phyloP scores from a whole-genome alignment of 1,284 basidiomycete genomes.

The Megacollybia platyphylla region DNA sequence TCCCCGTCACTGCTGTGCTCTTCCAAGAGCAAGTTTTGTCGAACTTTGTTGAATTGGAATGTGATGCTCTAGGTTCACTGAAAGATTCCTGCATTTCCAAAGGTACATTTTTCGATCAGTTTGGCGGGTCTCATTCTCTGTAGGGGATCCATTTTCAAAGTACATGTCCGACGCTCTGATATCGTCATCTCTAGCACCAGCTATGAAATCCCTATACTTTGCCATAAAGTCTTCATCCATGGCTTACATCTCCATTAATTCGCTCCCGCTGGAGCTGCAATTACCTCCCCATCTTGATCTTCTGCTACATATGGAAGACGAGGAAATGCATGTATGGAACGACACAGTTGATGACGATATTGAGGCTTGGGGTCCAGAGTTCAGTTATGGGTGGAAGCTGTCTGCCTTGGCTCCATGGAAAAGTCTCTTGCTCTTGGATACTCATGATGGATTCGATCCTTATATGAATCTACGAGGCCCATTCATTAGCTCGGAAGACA shows the following conservation, averaged over 20 bases:
- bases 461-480: slow-evolving; percentile 47
- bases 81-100: slow-evolving; percentile 56
- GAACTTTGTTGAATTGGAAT: slow-evolving; percentile 73
- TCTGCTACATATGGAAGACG: slow-evolving; percentile 51
- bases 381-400: slow-evolving; percentile 57
- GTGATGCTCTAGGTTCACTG: slow-evolving; percentile 51
- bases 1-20: slow-evolving; percentile 80
- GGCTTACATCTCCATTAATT: slow-evolving; percentile 63
- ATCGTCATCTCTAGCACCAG: slow-evolving; percentile 57
- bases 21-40: slow-evolving; percentile 78
- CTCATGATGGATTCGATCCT: slow-evolving; percentile 46
- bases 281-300: slow-evolving; percentile 69
- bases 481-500: slow-evolving; percentile 51
- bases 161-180: slow-evolving; percentile 50
- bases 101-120: slow-evolving; percentile 25
- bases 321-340: slow-evolving; percentile 27
- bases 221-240: slow-evolving; percentile 62
- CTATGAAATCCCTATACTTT: slow-evolving; percentile 66
- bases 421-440: slow-evolving; percentile 69
- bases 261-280: slow-evolving; percentile 69
- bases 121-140: slow-evolving; percentile 1
- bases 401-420: slow-evolving; percentile 87
- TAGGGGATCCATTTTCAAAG: slow-evolving; percentile 43
- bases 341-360: slow-evolving; percentile 30
- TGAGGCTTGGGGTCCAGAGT: slow-evolving; percentile 55